Percentiles rank a stretch among this genome's conserved stretches.
These are phyloP conservation scores for Botrytis byssoidea DNA, from an alignment of 2,329 filamentous ascomycete species.

Conservation along the genomic window DNA sequence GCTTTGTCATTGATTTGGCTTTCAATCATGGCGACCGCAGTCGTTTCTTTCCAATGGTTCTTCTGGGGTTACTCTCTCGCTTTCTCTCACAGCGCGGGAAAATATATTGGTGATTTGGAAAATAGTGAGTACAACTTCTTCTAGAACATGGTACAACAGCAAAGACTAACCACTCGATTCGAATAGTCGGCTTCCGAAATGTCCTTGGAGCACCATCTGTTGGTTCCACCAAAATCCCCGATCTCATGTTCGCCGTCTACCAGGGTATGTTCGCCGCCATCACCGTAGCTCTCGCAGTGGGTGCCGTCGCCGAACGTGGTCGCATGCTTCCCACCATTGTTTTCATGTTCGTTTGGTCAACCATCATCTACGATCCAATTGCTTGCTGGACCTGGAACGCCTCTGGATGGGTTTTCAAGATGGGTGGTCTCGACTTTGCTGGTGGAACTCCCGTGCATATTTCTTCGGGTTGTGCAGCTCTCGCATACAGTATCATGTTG, in stretches of 20 bases:
- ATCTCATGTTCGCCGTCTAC: slow-evolving; percentile 82
- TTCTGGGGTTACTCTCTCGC: slow-evolving; percentile 41
- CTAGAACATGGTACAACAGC: slow-evolving; percentile 4
- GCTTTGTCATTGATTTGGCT: slow-evolving; percentile 89
- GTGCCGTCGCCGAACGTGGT: slow-evolving; percentile 82
- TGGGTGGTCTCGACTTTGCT: slow-evolving; percentile 85
- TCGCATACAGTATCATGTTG: slow-evolving; percentile 89
- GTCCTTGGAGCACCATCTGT: slow-evolving; percentile 75
- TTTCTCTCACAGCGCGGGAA: slow-evolving; percentile 55
- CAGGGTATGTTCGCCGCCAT: slow-evolving; percentile 87
- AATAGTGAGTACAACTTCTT: slow-evolving; percentile 50
- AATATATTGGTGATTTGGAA: slow-evolving; percentile 73
- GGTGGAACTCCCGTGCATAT: slow-evolving; percentile 91
- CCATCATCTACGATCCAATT: slow-evolving; percentile 86
- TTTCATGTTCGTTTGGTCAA: slow-evolving; percentile 93
- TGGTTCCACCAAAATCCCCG: slow-evolving; percentile 70
- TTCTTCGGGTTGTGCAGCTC: slow-evolving; percentile 74
- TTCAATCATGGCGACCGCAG: slow-evolving; percentile 79
- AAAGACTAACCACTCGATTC: slow-evolving; percentile 1
- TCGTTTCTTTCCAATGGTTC: slow-evolving; percentile 91
- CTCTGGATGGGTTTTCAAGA: slow-evolving; percentile 72
- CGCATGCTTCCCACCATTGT: slow-evolving; percentile 84
- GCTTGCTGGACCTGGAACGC: slow-evolving; percentile 96
- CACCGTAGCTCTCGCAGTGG: slow-evolving; percentile 80
- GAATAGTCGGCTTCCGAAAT: slow-evolving; percentile 64